Evolutionary conservation across 257 asterid genomes (phyloP), one percentile per base, ranked within the genome.

Genomic region (Solanum clarkiae): DNA sequence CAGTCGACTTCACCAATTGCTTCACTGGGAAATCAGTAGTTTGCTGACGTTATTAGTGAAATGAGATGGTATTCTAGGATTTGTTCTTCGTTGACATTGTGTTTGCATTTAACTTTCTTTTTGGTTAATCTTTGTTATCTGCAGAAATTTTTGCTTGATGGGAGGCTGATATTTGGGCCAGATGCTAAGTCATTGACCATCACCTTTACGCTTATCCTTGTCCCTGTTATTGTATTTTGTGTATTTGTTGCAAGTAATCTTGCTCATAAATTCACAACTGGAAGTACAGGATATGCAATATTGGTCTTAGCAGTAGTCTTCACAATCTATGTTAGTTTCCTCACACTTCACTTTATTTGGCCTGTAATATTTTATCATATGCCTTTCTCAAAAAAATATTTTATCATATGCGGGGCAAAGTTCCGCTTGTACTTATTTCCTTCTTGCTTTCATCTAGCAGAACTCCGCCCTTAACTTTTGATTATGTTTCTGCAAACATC

Each of bases 151-250:
- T 77, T 89, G 51, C 88, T 88, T 68, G 93, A 91, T 44, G 98
- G 96, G 81, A 88, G 98, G 91, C 87, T 93, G 82, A 84, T 94
- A 86, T 94, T 94, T 77, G 98, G 97, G 83, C 98, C 97, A 29
- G 97, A 94, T 81, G 92, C 92, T 14, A 92, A 87, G 90, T 93
- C 96, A 65, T 88, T 94, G 77, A 86, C 92, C 57, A 80, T 91
- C 65, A 91, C 97, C 53, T 44, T 91, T 86, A 88, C 84, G 55
- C 91, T 94, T 51, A 94, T 94, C 89, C 85, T 92, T 26, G 89
- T 88, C 82, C 98, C 97, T 40, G 86, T 92, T 22, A 72, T 88
- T 84, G 75, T 90, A 86, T 94, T 94, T 80, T 92, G 96, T 89
- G 77, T 85, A 16, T 90, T 91, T 65, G 93, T 94, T 26, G 92